Evolutionary conservation across 176 grass and related monocot species (phyloP), one percentile per base, ranked within the genome.

Genomic region (Microstegium vimineum): DNA sequence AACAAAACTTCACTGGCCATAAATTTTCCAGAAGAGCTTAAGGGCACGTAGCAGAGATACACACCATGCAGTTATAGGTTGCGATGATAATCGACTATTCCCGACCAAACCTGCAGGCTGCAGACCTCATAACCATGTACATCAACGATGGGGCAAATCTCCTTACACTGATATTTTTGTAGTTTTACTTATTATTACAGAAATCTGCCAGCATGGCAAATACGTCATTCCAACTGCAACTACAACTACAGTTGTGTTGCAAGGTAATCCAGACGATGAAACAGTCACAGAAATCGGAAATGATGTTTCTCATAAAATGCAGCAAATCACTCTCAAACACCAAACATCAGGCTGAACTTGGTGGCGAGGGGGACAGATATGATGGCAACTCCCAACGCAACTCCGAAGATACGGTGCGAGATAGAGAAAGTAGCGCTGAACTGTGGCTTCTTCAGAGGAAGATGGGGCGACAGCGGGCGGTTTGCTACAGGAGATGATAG

Each of bases 381-480:
- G 43, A 97, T 94, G 74, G 73, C 80, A 74, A 87, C 81, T 36
- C 84, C 52, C 18, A 97, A 32, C 0, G 81, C 87, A 46, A 20
- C 67, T 14, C 94, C 91, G 18, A 97, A 90, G 52, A 94, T 94
- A 69, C 91, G 89, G 65, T 97, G 94, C 0, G 94, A 94, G 28
- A 97, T 97, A 9, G 94, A 97, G 77, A 89, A 92, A 1, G 87
- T 88, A 57, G 94, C 89, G 0, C 89, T 90, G 37, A 92, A 68
- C 82, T 97, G 91, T 11, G 94, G 94, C 82, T 94, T 97, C 87
- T 97, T 97, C 33, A 90, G 40, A 18, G 91, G 91, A 52, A 97
- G 94, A 73, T 94, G 94, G 20, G 91, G 94, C 49, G 94, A 94
- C 52, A 94, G 40, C 3, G 91, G 94, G 27, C 91, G 85, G 87